phyloP scores from a whole-genome alignment of 805 yeast genomes.

The Yamadazyma ubonensis region DNA sequence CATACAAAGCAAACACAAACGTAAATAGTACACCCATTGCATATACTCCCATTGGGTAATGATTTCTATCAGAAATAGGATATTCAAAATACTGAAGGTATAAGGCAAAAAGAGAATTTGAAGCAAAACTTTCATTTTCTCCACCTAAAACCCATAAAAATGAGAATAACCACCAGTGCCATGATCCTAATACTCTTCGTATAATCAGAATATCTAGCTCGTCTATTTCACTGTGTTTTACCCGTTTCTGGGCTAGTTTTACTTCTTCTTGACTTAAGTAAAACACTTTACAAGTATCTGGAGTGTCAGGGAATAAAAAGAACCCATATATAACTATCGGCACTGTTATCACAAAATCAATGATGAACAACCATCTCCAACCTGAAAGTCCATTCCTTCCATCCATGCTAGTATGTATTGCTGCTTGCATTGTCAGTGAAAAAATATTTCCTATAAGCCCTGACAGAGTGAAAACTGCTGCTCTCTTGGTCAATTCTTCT shows the following conservation, averaged over 20 bases:
- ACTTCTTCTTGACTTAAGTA: slow-evolving; percentile 27
- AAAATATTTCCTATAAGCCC: slow-evolving; percentile 56
- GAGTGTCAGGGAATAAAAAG: slow-evolving; percentile 58
- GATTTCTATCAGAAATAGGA: slow-evolving; percentile 30
- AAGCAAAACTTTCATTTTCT: slow-evolving; percentile 34
- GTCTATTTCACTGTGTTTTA: slow-evolving; percentile 28
- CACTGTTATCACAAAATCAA: slow-evolving; percentile 57
- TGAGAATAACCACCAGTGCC: slow-evolving; percentile 39
- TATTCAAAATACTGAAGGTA: slow-evolving; percentile 31
- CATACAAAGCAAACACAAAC: slow-evolving; percentile 26
- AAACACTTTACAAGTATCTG: slow-evolving; percentile 38
- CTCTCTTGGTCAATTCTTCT: slow-evolving; percentile 47
- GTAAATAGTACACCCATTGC: slow-evolving; percentile 35
- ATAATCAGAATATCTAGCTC: slow-evolving; percentile 34
- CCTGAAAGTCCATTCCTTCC: slow-evolving; percentile 53
- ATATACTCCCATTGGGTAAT: slow-evolving; percentile 39
- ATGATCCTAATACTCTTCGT: slow-evolving; percentile 40
- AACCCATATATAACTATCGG: slow-evolving; percentile 59
- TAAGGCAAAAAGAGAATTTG: slow-evolving; percentile 33
- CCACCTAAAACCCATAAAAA: slow-evolving; percentile 38
- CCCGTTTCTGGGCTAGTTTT: slow-evolving; percentile 33
- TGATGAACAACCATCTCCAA: slow-evolving; percentile 70
- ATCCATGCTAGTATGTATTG: slow-evolving; percentile 47
- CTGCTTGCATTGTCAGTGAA: slow-evolving; percentile 58
- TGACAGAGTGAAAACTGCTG: slow-evolving; percentile 54